These are phyloP conservation scores for Mycena alexandri DNA, from an alignment of 768 basidiomycete genomes.

Conservation along the genomic window DNA sequence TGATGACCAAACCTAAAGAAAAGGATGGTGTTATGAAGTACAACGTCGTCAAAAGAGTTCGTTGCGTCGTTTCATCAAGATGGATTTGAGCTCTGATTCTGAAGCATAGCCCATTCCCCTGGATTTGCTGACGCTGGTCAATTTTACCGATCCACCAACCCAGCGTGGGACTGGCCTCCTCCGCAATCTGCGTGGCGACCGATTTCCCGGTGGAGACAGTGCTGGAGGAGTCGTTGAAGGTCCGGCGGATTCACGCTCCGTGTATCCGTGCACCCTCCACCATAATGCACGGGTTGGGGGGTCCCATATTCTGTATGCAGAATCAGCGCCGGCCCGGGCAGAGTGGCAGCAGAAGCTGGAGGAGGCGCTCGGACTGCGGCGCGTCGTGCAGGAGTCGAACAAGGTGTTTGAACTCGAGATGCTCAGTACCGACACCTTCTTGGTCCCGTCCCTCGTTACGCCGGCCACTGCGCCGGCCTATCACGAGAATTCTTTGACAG, in stretches of 20 bases:
- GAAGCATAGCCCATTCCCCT: constrained; percentile 85
- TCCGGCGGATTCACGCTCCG: constrained; percentile 75
- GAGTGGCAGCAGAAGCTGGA: constrained; percentile 95
- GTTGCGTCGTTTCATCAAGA: constrained; percentile 18
- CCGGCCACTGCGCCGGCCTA: constrained; percentile 66
- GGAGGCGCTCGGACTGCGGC: constrained; percentile 87
- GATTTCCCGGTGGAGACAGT: constrained; percentile 46
- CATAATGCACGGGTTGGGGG: constrained; percentile 92
- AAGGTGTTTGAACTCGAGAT: constrained; percentile 96
- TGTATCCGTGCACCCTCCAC: constrained; percentile 90
- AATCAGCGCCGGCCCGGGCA: constrained; percentile 75
- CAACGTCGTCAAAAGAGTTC: constrained; percentile 82
- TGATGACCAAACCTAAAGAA: constrained; percentile 89
- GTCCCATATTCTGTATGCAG: constrained; percentile 88
- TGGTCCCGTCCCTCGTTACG: constrained; percentile 74
- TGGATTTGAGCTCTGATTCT: constrained; percentile 13
- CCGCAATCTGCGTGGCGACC: constrained; percentile 66
- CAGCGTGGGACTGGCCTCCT: constrained; percentile 82
- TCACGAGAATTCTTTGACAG: constrained; percentile 78
- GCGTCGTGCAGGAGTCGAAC: constrained; percentile 91
- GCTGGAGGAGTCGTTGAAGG: constrained; percentile 50
- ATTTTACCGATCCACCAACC: constrained; percentile 84
- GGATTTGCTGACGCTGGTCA: constrained; percentile 87
- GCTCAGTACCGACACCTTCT: constrained; percentile 89
- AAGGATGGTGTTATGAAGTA: constrained; percentile 83